These are phyloP conservation scores for Globisporangium alternatum DNA, from an alignment of 352 stramenopile species.

Conservation along the genomic window DNA sequence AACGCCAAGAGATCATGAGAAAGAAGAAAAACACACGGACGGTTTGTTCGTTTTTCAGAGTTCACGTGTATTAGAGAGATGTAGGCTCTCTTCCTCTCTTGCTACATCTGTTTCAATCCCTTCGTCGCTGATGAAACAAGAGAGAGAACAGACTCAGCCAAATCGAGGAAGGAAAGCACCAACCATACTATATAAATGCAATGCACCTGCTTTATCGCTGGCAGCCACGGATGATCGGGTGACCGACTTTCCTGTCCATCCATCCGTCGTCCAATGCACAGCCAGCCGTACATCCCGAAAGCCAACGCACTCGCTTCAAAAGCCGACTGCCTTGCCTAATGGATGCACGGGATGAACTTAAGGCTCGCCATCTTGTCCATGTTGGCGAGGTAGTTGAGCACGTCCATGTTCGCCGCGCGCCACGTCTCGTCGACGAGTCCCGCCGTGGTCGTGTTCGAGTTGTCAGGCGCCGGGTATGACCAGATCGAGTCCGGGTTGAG, in stretches of 20 bases:
- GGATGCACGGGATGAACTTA: slow-evolving; percentile 65
- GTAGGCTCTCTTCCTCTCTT: not conserved
- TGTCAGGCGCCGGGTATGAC: slow-evolving; percentile 72
- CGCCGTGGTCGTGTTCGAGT: slow-evolving; percentile 41
- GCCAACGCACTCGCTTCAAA: not conserved
- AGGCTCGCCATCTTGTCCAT: slow-evolving; percentile 72
- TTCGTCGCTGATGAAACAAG: not conserved
- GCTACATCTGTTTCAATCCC: not conserved
- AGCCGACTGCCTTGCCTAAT: slow-evolving; percentile 13
- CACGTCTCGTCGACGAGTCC: slow-evolving; percentile 76
- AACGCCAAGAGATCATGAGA: not conserved
- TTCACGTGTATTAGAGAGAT: slow-evolving; percentile 5
- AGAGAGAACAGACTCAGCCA: not conserved
- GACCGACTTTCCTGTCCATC: not conserved
- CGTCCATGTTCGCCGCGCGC: slow-evolving; percentile 67
- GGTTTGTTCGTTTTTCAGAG: slow-evolving; percentile 2
- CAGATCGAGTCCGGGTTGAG: slow-evolving; percentile 79
- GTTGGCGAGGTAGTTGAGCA: slow-evolving; percentile 48
- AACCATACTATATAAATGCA: slow-evolving; percentile 16
- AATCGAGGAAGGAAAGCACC: not conserved
- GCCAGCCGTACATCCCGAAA: not conserved
- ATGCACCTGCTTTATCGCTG: not conserved
- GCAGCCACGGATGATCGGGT: not conserved
- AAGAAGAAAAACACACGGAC: slow-evolving; percentile 2
- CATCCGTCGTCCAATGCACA: not conserved